These are phyloP conservation scores for Botrytis paeoniae DNA, from an alignment of 2,329 filamentous ascomycete genomes.

Conservation along the genomic window DNA sequence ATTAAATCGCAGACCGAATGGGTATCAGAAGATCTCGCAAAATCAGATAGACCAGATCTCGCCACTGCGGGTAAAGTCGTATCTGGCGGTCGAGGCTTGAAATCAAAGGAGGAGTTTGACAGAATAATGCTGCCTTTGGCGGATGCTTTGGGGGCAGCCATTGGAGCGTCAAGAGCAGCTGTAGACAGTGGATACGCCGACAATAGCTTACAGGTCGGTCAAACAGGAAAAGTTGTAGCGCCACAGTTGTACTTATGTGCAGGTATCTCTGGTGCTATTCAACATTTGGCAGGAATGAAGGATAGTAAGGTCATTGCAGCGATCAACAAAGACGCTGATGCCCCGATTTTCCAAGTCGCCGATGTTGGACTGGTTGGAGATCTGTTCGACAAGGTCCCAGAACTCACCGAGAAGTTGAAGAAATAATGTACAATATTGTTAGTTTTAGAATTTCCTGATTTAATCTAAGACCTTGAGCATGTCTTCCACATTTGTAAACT, in stretches of 20 bases:
- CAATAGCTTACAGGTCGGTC: constrained; percentile 96
- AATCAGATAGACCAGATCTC: constrained; percentile 91
- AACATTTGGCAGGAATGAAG: constrained; percentile 99
- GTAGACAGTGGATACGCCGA: constrained; percentile 97
- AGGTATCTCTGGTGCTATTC: constrained; percentile 94
- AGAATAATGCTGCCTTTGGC: constrained; percentile 87
- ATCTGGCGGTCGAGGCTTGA: constrained; percentile 88
- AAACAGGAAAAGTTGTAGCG: constrained; percentile 98
- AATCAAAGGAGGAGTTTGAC: constrained; percentile 98
- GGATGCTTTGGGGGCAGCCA: constrained; percentile 89
- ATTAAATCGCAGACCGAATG: constrained; percentile 72
- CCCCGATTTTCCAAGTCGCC: constrained; percentile 96
- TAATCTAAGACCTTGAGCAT: constrained; percentile 55
- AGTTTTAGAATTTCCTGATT: constrained; percentile 26
- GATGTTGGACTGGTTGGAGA: constrained; percentile 95
- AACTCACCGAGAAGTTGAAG: constrained; percentile 90
- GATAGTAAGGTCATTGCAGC: constrained; percentile 99
- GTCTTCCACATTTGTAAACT: constrained; percentile 55
- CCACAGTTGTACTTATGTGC: constrained; percentile 93
- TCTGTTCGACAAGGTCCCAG: constrained; percentile 91
- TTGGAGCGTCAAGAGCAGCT: constrained; percentile 90
- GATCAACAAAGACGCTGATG: constrained; percentile 97
- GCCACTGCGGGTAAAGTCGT: constrained; percentile 87
- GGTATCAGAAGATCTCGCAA: constrained; percentile 89
- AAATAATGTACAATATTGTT: constrained; percentile 41